A percentile compares a stretch with the other conserved stretches of the same genome.
Conservation (phyloP, 345 rosid genomes). For the Anacardium occidentale region DNA sequence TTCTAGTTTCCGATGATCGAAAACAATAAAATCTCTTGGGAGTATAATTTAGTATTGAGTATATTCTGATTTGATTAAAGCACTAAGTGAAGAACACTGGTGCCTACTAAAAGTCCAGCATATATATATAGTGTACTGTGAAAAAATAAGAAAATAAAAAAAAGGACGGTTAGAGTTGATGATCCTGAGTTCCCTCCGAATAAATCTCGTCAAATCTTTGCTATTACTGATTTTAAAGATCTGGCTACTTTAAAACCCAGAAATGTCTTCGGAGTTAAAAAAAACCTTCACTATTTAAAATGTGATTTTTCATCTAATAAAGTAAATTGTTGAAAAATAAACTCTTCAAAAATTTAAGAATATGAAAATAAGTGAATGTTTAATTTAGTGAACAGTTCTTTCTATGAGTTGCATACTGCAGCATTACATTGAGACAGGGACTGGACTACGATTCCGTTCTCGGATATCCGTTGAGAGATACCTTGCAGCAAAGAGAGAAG, state of each 20-base stretch:
- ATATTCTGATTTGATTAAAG: background rate
- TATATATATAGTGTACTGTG: background rate
- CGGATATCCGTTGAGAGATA: conserved; percentile 29
- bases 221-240: background rate
- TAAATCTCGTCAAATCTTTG: background rate
- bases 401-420: conserved; percentile 21
- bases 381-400: background rate
- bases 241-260: background rate
- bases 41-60: background rate
- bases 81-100: background rate
- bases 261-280: background rate
- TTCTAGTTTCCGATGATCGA: background rate
- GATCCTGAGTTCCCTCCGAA: background rate
- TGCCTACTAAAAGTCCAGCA: background rate
- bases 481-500: conserved; percentile 13
- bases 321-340: background rate
- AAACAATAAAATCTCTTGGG: background rate
- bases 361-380: background rate
- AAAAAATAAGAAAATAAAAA: background rate
- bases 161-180: background rate
- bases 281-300: background rate
- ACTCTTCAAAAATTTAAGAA: background rate
- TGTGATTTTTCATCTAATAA: background rate
- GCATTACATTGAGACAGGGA: conserved; percentile 43
- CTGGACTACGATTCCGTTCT: conserved; percentile 35